Base-by-base conservation (phyloP, 495 filamentous ascomycete genomes). In the Penicillium riverlandense region DNA sequence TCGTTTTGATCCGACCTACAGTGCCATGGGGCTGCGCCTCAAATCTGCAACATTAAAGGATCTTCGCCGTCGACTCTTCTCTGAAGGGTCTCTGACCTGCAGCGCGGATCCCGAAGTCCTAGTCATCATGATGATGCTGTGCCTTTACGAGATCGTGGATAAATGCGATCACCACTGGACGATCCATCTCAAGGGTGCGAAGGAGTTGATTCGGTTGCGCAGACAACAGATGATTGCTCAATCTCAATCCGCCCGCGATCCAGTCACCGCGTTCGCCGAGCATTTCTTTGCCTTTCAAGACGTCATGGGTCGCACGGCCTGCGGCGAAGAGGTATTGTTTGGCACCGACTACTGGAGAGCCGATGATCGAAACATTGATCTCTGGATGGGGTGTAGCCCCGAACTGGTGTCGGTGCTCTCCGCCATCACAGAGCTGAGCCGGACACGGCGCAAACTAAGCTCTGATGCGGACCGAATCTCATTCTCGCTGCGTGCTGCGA, bases 211-310 rank as follows among this genome's bases (percentile, higher is more conserved):
- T 36, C 61, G 61, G 27, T 49, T 65, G 3, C 53, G 61, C 31
- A 56, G 63, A 45, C 57, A 63, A 38, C 59, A 58, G 34, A 40
- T 52, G 9, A 37, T 29, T 14, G 15, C 47, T 8, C 40, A 56
- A n/a, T 27, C 53, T 6, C 27, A 38, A 4, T 29, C 53, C n/a
- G 28, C 22, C 11, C 52, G 44, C 8, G 54, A 68, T 29, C 53
- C 63, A 2, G 61, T 63, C 5, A 62, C 63, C 1, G 49, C 49
- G 0, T 71, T 72, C 41, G 61, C 64, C 1, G 69, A 72, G 44
- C 60, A 60, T 10, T 72, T 72, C 41, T 72, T 72, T 41, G 69
- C 69, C 11, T 72, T 72, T 37, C 69, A 72, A 39, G 69, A 72
- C 56, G 63, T 72, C 38, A 72, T 72, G 62, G 67, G 69, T 14